These are phyloP conservation scores for Yamadazyma diddensiae DNA, from an alignment of 1,139 yeast genomes.

Conservation along the genomic window DNA sequence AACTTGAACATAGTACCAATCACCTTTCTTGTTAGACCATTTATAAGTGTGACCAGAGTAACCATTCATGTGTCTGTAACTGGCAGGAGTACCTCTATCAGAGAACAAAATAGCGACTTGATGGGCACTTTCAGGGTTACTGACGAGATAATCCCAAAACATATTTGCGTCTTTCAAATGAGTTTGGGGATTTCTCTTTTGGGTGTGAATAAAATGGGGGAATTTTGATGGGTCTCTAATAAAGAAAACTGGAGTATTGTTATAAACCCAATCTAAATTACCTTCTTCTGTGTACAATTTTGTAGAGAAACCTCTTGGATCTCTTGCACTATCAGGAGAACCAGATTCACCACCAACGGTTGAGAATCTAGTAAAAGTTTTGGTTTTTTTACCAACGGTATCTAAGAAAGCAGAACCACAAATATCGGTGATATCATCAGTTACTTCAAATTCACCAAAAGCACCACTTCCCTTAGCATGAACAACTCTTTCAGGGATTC, in stretches of 20 bases:
- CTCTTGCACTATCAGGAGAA: conserved; percentile 75
- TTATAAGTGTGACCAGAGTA: conserved; percentile 65
- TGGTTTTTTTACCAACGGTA: conserved; percentile 67
- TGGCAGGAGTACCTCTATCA: conserved; percentile 60
- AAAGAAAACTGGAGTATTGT: conserved; percentile 81
- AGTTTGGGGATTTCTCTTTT: conserved; percentile 69
- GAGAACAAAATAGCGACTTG: conserved; percentile 56
- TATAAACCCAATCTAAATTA: conserved; percentile 75
- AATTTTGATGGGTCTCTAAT: conserved; percentile 77
- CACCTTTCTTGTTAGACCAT: conserved; percentile 57
- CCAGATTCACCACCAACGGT: conserved; percentile 84
- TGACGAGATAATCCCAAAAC: conserved; percentile 60
- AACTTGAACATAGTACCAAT: conserved; percentile 58
- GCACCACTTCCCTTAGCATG: conserved; percentile 88
- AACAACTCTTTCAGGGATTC: conserved; percentile 80
- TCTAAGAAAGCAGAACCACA: conserved; percentile 62
- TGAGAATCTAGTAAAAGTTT: conserved; percentile 66
- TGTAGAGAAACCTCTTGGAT: conserved; percentile 77
- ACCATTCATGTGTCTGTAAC: conserved; percentile 58
- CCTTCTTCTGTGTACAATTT: conserved; percentile 82
- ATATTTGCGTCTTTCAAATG: conserved; percentile 68
- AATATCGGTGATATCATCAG: conserved; percentile 71
- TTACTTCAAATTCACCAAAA: conserved; percentile 67
- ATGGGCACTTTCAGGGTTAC: conserved; percentile 57
- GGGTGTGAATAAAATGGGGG: conserved; percentile 80